phyloP scores from a whole-genome alignment of 1,284 basidiomycete species.

The Athelia psychrophila region DNA sequence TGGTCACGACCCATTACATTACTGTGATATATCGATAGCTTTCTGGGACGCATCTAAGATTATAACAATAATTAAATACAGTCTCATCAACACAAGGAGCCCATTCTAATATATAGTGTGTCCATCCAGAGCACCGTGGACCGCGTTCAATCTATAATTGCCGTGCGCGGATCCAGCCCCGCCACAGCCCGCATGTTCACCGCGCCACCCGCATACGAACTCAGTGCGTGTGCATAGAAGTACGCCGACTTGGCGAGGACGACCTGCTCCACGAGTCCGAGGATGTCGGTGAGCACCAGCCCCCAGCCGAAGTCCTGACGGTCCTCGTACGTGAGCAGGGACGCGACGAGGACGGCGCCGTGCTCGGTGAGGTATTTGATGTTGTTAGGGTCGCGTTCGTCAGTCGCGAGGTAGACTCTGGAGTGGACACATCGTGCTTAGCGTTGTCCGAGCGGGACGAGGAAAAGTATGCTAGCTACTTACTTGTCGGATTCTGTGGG shows the following conservation, averaged over 20 bases:
- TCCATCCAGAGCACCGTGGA: background rate
- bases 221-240: conserved; percentile 40
- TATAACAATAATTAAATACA: no score
- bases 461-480: conserved; percentile 3
- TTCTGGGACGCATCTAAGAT: no score
- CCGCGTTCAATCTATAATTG: conserved; percentile 17
- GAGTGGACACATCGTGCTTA: background rate
- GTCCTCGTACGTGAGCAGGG: conserved; percentile 35
- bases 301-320: conserved; percentile 34
- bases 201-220: conserved; percentile 35
- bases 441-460: background rate
- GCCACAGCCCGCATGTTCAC: conserved; percentile 32
- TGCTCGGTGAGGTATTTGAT: conserved; percentile 28
- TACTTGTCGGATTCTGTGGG: conserved; percentile 17
- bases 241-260: conserved; percentile 31
- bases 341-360: conserved; percentile 33
- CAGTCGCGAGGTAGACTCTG: conserved; percentile 44
- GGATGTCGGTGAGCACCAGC: conserved; percentile 35
- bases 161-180: conserved; percentile 18
- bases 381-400: conserved; percentile 31
- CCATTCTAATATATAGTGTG: background rate
- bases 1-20: no score
- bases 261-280: conserved; percentile 37
- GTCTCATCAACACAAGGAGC: no score
- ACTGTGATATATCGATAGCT: no score